Evolutionary conservation across 2,329 filamentous ascomycete species (phyloP).

Genomic region (Pseudogymnoascus sp.): DNA sequence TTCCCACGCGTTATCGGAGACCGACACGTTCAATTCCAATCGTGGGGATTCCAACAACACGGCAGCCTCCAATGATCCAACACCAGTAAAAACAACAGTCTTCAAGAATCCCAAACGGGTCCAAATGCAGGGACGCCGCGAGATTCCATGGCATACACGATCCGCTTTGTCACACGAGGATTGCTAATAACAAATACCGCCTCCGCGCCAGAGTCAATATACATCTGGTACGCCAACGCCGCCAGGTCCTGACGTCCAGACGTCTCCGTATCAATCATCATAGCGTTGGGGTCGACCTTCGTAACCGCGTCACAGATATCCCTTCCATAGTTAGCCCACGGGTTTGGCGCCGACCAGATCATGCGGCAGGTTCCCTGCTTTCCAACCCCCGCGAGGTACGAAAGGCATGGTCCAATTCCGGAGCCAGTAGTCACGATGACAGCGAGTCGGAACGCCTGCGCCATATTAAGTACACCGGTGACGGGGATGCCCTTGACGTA

Average conservation of each 20-base stretch:
- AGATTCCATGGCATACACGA: conserved; percentile 32
- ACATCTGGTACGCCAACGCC: conserved; percentile 24
- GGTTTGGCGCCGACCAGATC: conserved; percentile 30
- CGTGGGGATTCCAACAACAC: neutral
- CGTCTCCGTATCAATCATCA: conserved; percentile 29
- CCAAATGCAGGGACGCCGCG: conserved; percentile 31
- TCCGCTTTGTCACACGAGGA: conserved; percentile 28
- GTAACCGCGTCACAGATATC: conserved; percentile 27
- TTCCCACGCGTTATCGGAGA: neutral
- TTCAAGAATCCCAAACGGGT: conserved; percentile 30
- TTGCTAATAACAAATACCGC: conserved; percentile 32
- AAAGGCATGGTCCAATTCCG: conserved; percentile 32
- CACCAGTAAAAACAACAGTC: neutral
- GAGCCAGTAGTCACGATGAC: conserved; percentile 33
- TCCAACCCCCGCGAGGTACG: conserved; percentile 18
- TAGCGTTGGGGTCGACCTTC: conserved; percentile 26
- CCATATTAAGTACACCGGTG: conserved; percentile 29
- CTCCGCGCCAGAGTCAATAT: conserved; percentile 27
- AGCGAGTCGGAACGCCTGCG: conserved; percentile 28
- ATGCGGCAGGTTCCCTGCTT: conserved; percentile 22
- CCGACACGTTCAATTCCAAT: neutral
- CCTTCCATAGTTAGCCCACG: conserved; percentile 28
- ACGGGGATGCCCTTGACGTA: conserved; percentile 46
- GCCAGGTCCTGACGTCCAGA: conserved; percentile 29
- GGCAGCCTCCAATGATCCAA: neutral